Base-by-base conservation (phyloP, 2,329 filamentous ascomycete genomes). In the Diplodia mutila region DNA sequence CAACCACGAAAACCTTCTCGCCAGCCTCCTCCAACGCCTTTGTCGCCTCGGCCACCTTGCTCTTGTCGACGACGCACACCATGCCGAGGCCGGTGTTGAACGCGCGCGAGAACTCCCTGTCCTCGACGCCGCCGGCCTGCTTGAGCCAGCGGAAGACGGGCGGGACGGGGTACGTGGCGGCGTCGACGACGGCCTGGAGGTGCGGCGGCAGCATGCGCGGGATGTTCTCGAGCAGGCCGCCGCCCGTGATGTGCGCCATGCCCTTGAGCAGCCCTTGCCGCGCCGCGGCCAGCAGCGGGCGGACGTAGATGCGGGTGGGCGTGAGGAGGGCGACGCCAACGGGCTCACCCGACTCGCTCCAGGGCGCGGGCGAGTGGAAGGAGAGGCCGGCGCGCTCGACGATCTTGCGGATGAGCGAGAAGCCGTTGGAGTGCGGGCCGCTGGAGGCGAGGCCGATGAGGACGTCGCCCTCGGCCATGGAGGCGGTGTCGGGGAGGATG, bases 11-110 rank as follows among this genome's bases (percentile, higher is more conserved):
- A 3, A 97, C 92, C 68, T 83, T 89, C 84, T 97, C 94, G 18
- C 92, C 92, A 54, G 86, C 84, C 29, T 82, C 83, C 74, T 88
- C 84, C 25, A 97, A 82, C 53, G 87, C 81, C 64, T 83, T 79
- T 23, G 83, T 83, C 1, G 92, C 89, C 46, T 84, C 82, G 6
- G 87, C 84, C 1, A 85, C 91, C 72, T 91, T 86, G 39, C 82
- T 85, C 67, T 86, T 82, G 32, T 86, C 87, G 2, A 97, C 92
- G 5, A 93, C 93, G 34, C 94, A 84, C 6, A 97, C 91, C 94
- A 99, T 98, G 55, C 95, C 95, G 53, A 99, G 83, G 61, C 95
- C 95, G 8, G 91, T 93, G 83, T 99, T 99, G 86, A 97, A 98
- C 1, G 93, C 95, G 68, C 93, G 86, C 63, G 90, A 93, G 87